phyloP scores from a whole-genome alignment of 2,329 filamentous ascomycete species.

The Grosmannia clavigera region DNA sequence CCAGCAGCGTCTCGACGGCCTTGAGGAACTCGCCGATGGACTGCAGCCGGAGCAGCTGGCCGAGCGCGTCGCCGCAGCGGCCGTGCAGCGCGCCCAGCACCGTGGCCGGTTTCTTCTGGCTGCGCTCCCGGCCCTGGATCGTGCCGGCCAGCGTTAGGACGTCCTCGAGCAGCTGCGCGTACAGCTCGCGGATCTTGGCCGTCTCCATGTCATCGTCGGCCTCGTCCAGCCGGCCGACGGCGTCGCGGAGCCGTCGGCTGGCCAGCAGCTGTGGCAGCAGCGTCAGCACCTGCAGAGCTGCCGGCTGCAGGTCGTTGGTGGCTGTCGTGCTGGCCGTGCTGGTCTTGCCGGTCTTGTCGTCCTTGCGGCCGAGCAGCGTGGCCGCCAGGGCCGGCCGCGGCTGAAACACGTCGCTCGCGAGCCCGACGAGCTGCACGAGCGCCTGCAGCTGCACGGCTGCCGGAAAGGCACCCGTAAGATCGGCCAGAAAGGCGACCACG shows the following conservation, averaged over 20 bases:
- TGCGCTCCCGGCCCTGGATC: too few relatives aligned
- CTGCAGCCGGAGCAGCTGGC: constrained; percentile 69
- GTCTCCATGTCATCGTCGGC: constrained; percentile 55
- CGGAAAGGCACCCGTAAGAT: constrained; percentile 60
- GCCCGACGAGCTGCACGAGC: constrained; percentile 61
- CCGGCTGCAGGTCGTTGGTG: constrained; percentile 34
- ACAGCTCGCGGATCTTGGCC: constrained; percentile 54
- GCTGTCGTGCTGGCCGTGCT: background rate
- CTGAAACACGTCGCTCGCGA: constrained; percentile 64
- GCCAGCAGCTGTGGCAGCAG: constrained; percentile 46
- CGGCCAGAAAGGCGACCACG: constrained; percentile 55
- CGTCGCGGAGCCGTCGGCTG: constrained; percentile 41
- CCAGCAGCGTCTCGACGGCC: constrained; percentile 70
- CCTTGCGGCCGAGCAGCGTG: constrained; percentile 50
- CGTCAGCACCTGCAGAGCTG: constrained; percentile 41
- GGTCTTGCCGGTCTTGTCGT: constrained; percentile 18
- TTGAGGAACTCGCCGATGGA: constrained; percentile 84
- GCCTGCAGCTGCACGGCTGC: constrained; percentile 67
- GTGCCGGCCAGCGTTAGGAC: constrained; percentile 54
- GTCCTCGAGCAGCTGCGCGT: constrained; percentile 55
- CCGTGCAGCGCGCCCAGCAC: constrained; percentile 29
- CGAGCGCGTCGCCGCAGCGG: constrained; percentile 57
- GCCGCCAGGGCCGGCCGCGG: constrained; percentile 63
- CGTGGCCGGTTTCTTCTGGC: too few relatives aligned
- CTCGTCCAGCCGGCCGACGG: constrained; percentile 43